Evolutionary conservation across 306 rosid genomes (phyloP).

Genomic region (Biancaea sappan): DNA sequence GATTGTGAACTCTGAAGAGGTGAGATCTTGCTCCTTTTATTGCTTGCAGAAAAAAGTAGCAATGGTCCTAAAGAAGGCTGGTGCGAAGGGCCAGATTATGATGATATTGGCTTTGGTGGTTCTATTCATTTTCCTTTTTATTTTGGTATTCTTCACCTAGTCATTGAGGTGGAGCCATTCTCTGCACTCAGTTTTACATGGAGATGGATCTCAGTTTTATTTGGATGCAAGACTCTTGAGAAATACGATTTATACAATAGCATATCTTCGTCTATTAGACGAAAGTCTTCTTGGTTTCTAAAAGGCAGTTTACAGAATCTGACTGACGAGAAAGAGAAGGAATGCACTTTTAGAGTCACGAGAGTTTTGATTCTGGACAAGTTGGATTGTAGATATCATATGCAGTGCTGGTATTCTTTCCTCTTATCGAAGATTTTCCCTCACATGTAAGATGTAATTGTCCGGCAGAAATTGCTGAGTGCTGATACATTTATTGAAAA

Average conservation of each 20-base stretch:
- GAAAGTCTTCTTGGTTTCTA: constrained; percentile 28
- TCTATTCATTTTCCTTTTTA: constrained; percentile 83
- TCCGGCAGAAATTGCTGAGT: neutral
- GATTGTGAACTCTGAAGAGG: constrained; percentile 2
- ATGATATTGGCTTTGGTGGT: constrained; percentile 84
- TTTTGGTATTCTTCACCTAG: constrained; percentile 87
- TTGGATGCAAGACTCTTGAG: constrained; percentile 33
- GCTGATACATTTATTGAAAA: neutral
- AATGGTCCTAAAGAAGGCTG: constrained; percentile 94
- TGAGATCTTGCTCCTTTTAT: constrained; percentile 29
- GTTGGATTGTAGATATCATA: constrained; percentile 31
- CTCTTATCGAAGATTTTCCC: neutral
- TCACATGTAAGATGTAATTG: neutral
- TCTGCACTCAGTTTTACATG: constrained; percentile 36
- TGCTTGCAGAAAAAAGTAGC: constrained; percentile 89
- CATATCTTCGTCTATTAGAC: constrained; percentile 6
- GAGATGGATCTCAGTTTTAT: constrained; percentile 26
- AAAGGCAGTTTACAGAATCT: constrained; percentile 27
- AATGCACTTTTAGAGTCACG: constrained; percentile 18
- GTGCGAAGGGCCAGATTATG: constrained; percentile 87
- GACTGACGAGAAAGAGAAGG: constrained; percentile 30
- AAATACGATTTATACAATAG: neutral
- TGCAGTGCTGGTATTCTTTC: constrained; percentile 12
- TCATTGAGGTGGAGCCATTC: constrained; percentile 25
- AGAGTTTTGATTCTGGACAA: constrained; percentile 33